A percentile compares a stretch with the other conserved stretches of the same genome.
These are phyloP conservation scores for Multifurca ochricompacta DNA, from an alignment of 768 basidiomycete species.

Conservation along the genomic window DNA sequence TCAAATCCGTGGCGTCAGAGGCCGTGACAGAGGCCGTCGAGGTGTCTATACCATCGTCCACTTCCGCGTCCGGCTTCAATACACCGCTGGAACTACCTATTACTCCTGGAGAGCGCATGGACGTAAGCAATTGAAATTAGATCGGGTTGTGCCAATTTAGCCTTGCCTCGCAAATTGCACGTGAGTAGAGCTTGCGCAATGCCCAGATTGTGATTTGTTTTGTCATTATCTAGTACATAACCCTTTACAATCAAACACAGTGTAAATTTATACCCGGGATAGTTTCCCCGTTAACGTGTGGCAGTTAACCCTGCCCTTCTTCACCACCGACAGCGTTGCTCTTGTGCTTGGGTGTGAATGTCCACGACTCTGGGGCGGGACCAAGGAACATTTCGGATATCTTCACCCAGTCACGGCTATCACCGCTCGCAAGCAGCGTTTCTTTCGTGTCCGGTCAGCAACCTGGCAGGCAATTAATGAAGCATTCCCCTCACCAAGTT, in stretches of 20 bases:
- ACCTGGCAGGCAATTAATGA: slow-evolving; percentile 4
- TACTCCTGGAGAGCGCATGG: slow-evolving; percentile 19
- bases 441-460: slow-evolving; percentile 37
- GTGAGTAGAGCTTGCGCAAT: neutral
- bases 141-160: neutral
- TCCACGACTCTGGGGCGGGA: slow-evolving; percentile 72
- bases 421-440: slow-evolving; percentile 71
- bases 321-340: slow-evolving; percentile 63
- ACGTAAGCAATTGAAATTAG: slow-evolving; percentile 9
- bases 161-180: neutral
- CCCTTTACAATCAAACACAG: neutral
- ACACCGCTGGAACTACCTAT: slow-evolving; percentile 13
- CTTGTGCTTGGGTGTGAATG: slow-evolving; percentile 90
- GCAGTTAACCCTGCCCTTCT: slow-evolving; percentile 50
- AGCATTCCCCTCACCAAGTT: slow-evolving; percentile 56
- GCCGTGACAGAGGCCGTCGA: neutral
- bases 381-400: slow-evolving; percentile 95
- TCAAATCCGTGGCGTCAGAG: slow-evolving; percentile 25
- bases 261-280: neutral
- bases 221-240: slow-evolving; percentile 9
- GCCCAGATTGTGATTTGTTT: slow-evolving; percentile 10
- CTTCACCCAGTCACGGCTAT: slow-evolving; percentile 84
- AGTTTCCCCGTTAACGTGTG: neutral
- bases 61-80: slow-evolving; percentile 14
- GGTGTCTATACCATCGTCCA: slow-evolving; percentile 18